Percentiles rank a stretch among this genome's conserved stretches.
Conservation (phyloP, 1,139 yeast species). For the Pneumocystis sp. region DNA sequence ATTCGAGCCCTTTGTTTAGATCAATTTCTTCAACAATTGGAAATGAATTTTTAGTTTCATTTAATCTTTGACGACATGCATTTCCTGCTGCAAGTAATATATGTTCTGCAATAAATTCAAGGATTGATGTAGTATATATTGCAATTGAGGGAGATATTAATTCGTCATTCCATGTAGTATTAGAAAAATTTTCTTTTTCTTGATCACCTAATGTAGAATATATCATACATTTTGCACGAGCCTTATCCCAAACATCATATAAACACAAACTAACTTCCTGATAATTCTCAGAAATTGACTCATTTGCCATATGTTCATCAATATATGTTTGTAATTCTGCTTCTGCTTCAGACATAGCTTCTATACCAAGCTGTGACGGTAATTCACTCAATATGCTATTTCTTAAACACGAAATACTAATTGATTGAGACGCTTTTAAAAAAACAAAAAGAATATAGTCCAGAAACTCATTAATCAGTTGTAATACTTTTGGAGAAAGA, state of each 20-base stretch:
- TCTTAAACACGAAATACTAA: slow-evolving; percentile 7
- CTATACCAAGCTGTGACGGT: slow-evolving; percentile 12
- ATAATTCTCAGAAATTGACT: not conserved
- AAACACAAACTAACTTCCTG: slow-evolving; percentile 1
- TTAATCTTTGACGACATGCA: not conserved
- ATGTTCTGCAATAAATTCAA: not conserved
- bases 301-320: slow-evolving; percentile 8
- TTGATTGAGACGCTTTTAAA: slow-evolving; percentile 11
- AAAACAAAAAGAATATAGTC: slow-evolving; percentile 11
- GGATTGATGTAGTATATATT: not conserved
- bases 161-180: not conserved
- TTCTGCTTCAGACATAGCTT: slow-evolving; percentile 13
- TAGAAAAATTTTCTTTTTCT: slow-evolving; percentile 10
- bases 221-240: slow-evolving; percentile 15
- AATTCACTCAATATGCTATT: slow-evolving; percentile 8
- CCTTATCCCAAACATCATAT: slow-evolving; percentile 10
- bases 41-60: not conserved
- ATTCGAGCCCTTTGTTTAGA: not conserved
- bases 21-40: not conserved
- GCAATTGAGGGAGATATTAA: not conserved
- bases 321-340: slow-evolving; percentile 13
- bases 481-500: not conserved
- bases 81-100: not conserved
- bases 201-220: slow-evolving; percentile 15
- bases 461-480: slow-evolving; percentile 11